Conservation (phyloP, 2,329 filamentous ascomycete species). For the Diplodia seriata region DNA sequence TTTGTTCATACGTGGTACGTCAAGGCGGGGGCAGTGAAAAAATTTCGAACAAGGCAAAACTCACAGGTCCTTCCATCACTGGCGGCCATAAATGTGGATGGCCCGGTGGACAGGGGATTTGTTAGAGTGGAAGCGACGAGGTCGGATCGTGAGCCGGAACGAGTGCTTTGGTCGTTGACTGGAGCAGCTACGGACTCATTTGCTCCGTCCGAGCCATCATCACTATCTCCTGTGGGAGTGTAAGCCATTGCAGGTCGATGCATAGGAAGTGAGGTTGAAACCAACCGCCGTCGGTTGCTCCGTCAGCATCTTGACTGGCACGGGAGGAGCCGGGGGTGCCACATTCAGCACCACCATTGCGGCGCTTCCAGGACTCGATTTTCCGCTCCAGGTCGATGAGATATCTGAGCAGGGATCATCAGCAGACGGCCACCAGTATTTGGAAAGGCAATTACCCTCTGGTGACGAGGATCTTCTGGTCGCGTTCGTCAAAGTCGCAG, state of each 20-base stretch:
- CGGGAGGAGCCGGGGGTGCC: neutral
- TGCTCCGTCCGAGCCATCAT: slow-evolving; percentile 27
- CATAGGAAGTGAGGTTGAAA: neutral
- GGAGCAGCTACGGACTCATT: slow-evolving; percentile 27
- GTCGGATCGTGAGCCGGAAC: neutral
- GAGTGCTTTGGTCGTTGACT: neutral
- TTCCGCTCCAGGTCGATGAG: slow-evolving; percentile 41
- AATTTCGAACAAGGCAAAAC: neutral
- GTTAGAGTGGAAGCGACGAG: slow-evolving; percentile 38
- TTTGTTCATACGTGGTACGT: neutral
- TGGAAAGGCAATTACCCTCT: slow-evolving; percentile 37
- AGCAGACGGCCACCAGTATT: neutral
- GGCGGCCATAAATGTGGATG: slow-evolving; percentile 41
- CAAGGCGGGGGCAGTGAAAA: too few species aligned
- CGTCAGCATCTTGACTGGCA: slow-evolving; percentile 3
- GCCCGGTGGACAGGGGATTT: slow-evolving; percentile 40
- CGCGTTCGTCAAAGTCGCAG: slow-evolving; percentile 43
- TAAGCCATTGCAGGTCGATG: neutral
- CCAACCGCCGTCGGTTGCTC: neutral
- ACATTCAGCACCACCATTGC: neutral
- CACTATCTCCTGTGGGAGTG: neutral
- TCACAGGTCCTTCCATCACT: slow-evolving; percentile 34
- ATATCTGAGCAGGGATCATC: slow-evolving; percentile 35
- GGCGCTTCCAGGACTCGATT: slow-evolving; percentile 37
- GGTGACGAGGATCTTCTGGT: slow-evolving; percentile 43